Evolutionary conservation across 2,329 filamentous ascomycete genomes (phyloP).

Genomic region (Colletotrichum kahawae): DNA sequence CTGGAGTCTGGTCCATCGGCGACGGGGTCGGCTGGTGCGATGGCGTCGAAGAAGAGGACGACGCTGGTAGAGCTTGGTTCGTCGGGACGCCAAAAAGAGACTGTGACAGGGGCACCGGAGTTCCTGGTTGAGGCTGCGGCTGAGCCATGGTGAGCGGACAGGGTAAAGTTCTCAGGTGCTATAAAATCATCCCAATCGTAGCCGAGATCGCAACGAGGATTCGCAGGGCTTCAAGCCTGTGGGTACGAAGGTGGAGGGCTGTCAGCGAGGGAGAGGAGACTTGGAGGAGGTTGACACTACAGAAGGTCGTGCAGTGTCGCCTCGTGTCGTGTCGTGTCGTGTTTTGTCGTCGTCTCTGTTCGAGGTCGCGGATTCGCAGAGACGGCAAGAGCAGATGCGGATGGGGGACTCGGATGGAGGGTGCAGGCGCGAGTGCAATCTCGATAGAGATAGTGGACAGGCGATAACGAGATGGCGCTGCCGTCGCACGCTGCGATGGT

Average conservation of each 20-base stretch:
- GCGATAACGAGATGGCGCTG: not conserved
- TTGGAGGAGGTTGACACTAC: not conserved
- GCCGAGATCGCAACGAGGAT: not conserved
- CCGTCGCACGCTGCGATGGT: conserved; percentile 7
- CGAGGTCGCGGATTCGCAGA: not conserved
- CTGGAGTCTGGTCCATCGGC: conserved; percentile 44
- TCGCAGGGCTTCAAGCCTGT: not conserved
- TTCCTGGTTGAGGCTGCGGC: conserved; percentile 38
- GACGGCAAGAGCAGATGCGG: not conserved
- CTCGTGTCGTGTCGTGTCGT: not conserved
- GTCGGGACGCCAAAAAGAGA: conserved; percentile 54
- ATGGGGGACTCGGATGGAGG: not conserved
- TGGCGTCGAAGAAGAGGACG: conserved; percentile 33
- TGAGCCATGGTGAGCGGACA: conserved; percentile 40
- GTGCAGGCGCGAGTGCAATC: not conserved
- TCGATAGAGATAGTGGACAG: not conserved
- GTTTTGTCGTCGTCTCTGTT: not conserved
- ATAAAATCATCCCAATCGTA: conserved; percentile 16
- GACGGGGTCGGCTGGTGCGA: conserved; percentile 29
- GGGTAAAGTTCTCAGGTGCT: not conserved
- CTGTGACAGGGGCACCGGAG: conserved; percentile 44
- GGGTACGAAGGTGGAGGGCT: not conserved
- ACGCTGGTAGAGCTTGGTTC: conserved; percentile 26
- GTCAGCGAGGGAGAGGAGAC: not conserved
- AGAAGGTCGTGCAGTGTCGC: not conserved